Evolutionary conservation across 176 grass and related monocot genomes (phyloP), one percentile per base, ranked within the genome.

Genomic region (bread wheat (Triticum aestivum)): DNA sequence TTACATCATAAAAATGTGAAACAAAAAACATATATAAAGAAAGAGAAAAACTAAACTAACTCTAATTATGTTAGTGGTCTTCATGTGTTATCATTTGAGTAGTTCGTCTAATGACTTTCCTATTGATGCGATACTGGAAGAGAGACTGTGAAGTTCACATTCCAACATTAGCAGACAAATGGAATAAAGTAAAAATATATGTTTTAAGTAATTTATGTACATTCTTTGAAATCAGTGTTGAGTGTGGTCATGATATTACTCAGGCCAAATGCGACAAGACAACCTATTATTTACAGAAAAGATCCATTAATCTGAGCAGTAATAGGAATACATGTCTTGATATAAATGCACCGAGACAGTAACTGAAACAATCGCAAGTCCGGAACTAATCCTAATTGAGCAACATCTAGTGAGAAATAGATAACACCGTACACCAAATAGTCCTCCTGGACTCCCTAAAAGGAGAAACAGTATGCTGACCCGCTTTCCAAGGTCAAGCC

Each of bases 71-170:
- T 12, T 23, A 77, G 75, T 68, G 37, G 44, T 79, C 68, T 73
- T 76, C 21, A 80, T 85, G 47, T 59, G 47, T 37, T 61, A 75
- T 68, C 69, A 65, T 69, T 85, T 81, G n/a, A 81, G 61, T 35
- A 59, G 34, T 75, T 59, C 13, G 61, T 62, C 17, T 67, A 64
- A 61, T 75, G 54, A 45, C 11, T 78, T 83, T 83, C 69, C 52
- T 79, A 34, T 65, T 35, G 75, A 87, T 61, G 35, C 6, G 18
- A 29, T 79, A 58, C 18, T 35, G 56, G 9, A 65, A 87, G 54
- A 83, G 39, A 65, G 35, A 65, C 52, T 69, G 35, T 26, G 63
- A 89, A 63, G 49, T 77, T 39, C 29, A 15, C 51, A 10, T 62
- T 68, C 20, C 3, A 10, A 64, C 23, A 65, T 27, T 67, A 58